Percentiles rank a stretch among this genome's conserved stretches.
Conservation (phyloP, 2,329 filamentous ascomycete species). For the Ambrosiella xylebori region DNA sequence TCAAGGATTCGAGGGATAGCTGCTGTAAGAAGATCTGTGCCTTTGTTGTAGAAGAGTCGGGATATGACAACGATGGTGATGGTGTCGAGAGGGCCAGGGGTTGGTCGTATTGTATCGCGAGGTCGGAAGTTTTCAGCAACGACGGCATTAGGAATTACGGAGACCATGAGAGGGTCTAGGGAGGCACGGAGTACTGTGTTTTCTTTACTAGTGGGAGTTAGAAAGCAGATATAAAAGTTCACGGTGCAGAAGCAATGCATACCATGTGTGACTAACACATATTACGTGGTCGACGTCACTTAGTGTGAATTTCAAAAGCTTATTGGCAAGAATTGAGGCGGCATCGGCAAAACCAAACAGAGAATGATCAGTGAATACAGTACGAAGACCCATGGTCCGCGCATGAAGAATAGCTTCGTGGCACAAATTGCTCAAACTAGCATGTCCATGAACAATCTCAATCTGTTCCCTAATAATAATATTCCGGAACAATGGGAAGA, state of each 20-base stretch:
- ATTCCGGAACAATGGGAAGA: conserved; percentile 94
- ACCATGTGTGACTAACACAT: conserved; percentile 97
- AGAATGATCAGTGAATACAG: conserved; percentile 94
- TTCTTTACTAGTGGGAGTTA: conserved; percentile 52
- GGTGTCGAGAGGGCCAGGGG: conserved; percentile 63
- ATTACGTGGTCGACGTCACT: conserved; percentile 98
- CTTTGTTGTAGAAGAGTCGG: conserved; percentile 96
- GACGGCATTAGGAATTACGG: conserved; percentile 85
- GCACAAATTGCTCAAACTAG: conserved; percentile 78
- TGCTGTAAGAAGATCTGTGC: conserved; percentile 89
- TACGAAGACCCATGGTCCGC: conserved; percentile 85
- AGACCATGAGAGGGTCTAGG: conserved; percentile 90
- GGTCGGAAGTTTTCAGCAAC: conserved; percentile 93
- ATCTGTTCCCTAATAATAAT: conserved; percentile 90
- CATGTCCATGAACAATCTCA: conserved; percentile 96
- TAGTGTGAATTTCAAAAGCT: conserved; percentile 84
- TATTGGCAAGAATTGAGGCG: conserved; percentile 89
- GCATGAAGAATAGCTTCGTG: conserved; percentile 91
- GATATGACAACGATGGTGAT: conserved; percentile 97
- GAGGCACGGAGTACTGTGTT: conserved; percentile 92
- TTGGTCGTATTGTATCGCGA: conserved; percentile 39
- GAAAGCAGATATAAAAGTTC: not conserved
- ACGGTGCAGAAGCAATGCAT: conserved; percentile 17
- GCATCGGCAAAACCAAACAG: conserved; percentile 96
- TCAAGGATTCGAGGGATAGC: conserved; percentile 85